Evolutionary conservation across 352 stramenopile species (phyloP).

Genomic region (Globisporangium iwayamae): DNA sequence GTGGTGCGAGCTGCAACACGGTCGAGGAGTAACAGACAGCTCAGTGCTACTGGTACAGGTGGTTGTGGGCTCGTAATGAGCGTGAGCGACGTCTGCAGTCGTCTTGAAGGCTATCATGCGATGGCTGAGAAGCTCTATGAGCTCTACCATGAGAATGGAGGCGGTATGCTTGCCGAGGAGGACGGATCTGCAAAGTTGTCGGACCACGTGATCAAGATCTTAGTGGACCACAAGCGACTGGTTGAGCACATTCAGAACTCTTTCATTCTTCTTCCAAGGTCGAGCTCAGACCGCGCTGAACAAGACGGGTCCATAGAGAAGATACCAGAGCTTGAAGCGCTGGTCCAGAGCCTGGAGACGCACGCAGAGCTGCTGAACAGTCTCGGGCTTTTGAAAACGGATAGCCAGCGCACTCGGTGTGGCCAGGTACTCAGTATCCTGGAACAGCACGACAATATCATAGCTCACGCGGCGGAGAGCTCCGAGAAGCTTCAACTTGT

Average conservation of each 20-base stretch:
- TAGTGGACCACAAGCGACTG: not conserved
- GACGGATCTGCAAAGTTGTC: not conserved
- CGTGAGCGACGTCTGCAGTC: conserved; percentile 21
- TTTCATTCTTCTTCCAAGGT: not conserved
- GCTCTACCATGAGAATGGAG: not conserved
- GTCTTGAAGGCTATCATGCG: conserved; percentile 25
- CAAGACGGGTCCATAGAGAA: not conserved
- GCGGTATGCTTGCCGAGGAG: not conserved
- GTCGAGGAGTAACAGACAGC: not conserved
- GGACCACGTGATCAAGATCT: not conserved
- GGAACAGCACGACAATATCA: conserved; percentile 2
- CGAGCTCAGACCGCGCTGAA: not conserved
- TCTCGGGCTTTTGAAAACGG: conserved; percentile 2
- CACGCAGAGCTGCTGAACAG: not conserved
- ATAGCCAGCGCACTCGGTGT: not conserved
- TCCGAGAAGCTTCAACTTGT: conserved; percentile 1
- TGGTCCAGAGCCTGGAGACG: not conserved
- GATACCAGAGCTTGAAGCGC: not conserved
- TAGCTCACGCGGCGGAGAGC: not conserved
- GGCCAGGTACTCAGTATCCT: not conserved
- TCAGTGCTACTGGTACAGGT: no score
- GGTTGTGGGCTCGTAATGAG: conserved; percentile 11
- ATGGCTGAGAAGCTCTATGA: conserved; percentile 11
- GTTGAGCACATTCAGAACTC: not conserved
- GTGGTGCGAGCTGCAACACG: no score